A percentile compares a stretch with the other conserved stretches of the same genome.
phyloP scores from a whole-genome alignment of 108 stramenopile genomes.

The Cafeteria roenbergensis region DNA sequence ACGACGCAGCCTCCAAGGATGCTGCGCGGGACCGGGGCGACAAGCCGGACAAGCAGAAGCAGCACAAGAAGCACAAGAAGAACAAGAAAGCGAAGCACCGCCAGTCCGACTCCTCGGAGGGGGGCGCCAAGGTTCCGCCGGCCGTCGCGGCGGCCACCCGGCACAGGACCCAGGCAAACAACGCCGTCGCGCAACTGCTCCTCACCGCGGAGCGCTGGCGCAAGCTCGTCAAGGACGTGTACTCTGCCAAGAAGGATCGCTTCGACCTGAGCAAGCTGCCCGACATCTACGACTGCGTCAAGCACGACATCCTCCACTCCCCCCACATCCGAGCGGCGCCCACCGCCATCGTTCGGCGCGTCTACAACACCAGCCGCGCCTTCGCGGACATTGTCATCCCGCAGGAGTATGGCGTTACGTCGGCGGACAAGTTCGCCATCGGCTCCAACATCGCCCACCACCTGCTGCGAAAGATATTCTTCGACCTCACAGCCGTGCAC shows the following conservation, averaged over 20 bases:
- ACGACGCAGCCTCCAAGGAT: no score
- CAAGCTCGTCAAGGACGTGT: slow-evolving; percentile 33
- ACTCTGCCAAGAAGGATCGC: slow-evolving; percentile 14
- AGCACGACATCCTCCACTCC: slow-evolving; percentile 65
- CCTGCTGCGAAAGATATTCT: slow-evolving; percentile 81
- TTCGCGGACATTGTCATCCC: slow-evolving; percentile 91
- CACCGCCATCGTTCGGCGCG: slow-evolving; percentile 53
- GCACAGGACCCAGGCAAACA: no score
- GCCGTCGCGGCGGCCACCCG: no score
- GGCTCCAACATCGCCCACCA: slow-evolving; percentile 73
- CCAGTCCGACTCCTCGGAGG: no score
- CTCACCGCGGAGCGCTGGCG: slow-evolving; percentile 86
- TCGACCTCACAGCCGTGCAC: slow-evolving; percentile 33
- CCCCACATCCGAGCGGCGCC: slow-evolving; percentile 57
- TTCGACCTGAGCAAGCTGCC: slow-evolving; percentile 53
- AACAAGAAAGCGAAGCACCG: no score
- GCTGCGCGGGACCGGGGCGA: no score
- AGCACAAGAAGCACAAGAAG: no score
- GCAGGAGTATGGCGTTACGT: slow-evolving; percentile 84
- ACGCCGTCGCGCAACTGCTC: slow-evolving; percentile 76
- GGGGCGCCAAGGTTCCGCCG: no score
- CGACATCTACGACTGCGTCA: slow-evolving; percentile 54
- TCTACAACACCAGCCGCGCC: slow-evolving; percentile 67
- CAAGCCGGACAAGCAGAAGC: no score
- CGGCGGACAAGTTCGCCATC: slow-evolving; percentile 63